A percentile compares a stretch with the other conserved stretches of the same genome.
These are phyloP conservation scores for Apiotrichum sp. DNA, from an alignment of 1,284 basidiomycete genomes.

Conservation along the genomic window DNA sequence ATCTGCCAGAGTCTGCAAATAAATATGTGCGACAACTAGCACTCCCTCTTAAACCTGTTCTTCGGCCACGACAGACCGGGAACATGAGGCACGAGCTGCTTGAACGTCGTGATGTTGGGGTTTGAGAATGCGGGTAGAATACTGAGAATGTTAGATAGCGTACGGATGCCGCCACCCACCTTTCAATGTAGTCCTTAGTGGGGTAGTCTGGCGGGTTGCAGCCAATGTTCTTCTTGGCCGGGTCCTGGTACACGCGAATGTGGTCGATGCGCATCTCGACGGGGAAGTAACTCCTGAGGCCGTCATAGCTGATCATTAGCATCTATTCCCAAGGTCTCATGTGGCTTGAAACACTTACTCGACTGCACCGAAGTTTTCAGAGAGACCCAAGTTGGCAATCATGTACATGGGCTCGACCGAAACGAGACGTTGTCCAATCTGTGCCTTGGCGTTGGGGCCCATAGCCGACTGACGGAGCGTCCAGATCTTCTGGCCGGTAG, in stretches of 20 bases:
- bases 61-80: constrained; percentile 21
- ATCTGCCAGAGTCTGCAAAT: too few species aligned
- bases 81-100: not conserved
- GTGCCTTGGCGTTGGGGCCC: constrained; percentile 58
- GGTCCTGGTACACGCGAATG: constrained; percentile 47
- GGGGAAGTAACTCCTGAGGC: constrained; percentile 4
- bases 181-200: constrained; percentile 53
- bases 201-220: constrained; percentile 53
- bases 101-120: constrained; percentile 29
- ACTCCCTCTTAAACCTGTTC: constrained; percentile 31
- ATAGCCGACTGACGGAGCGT: constrained; percentile 65
- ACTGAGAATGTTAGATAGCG: constrained; percentile 11
- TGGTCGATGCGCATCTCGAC: constrained; percentile 42
- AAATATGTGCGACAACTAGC: constrained; percentile 9
- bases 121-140: constrained; percentile 33
- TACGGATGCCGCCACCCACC: not conserved
- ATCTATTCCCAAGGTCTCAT: constrained; percentile 39
- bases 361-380: constrained; percentile 65
- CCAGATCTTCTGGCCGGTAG: constrained; percentile 63
- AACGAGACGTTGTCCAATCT: constrained; percentile 68
- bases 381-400: constrained; percentile 61
- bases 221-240: constrained; percentile 38
- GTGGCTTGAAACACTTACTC: constrained; percentile 47
- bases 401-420: constrained; percentile 72
- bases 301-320: constrained; percentile 1